phyloP scores from a whole-genome alignment of 1,284 basidiomycete genomes.

The Ceratobasidium sp. region DNA sequence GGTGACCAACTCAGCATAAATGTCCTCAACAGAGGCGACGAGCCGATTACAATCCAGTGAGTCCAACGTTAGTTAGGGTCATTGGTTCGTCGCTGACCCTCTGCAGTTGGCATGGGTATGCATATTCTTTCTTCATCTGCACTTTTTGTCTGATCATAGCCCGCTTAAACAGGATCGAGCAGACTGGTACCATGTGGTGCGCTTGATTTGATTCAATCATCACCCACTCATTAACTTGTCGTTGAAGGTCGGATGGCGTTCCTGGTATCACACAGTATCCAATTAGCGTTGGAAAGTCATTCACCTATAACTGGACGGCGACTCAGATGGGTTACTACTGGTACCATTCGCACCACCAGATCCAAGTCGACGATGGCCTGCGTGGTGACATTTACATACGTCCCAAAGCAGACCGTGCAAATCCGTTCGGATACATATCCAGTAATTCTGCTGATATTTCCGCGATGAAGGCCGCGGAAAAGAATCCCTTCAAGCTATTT shows the following conservation, averaged over 20 bases:
- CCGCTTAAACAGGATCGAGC: constrained; percentile 37
- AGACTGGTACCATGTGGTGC: constrained; percentile 25
- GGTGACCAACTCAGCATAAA: constrained; percentile 39
- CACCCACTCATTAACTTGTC: neutral
- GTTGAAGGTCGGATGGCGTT: constrained; percentile 18
- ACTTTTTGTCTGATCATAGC: no score
- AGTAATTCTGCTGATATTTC: constrained; percentile 17
- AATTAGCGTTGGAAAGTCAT: constrained; percentile 1
- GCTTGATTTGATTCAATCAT: neutral
- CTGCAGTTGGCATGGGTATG: constrained; percentile 27
- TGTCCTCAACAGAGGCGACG: constrained; percentile 29
- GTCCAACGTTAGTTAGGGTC: neutral
- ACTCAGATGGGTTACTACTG: constrained; percentile 28
- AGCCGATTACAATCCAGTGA: constrained; percentile 30
- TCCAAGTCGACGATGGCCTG: constrained; percentile 37
- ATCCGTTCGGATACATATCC: constrained; percentile 26
- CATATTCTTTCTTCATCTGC: no score
- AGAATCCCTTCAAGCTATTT: constrained; percentile 26
- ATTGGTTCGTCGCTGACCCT: neutral
- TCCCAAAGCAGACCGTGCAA: constrained; percentile 7
- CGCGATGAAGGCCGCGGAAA: constrained; percentile 38
- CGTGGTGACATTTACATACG: constrained; percentile 34
- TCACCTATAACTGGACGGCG: constrained; percentile 5
- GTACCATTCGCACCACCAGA: constrained; percentile 36
- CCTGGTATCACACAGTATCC: constrained; percentile 39